These are phyloP conservation scores for Solanum piurae DNA, from an alignment of 257 asterid genomes.

Conservation along the genomic window DNA sequence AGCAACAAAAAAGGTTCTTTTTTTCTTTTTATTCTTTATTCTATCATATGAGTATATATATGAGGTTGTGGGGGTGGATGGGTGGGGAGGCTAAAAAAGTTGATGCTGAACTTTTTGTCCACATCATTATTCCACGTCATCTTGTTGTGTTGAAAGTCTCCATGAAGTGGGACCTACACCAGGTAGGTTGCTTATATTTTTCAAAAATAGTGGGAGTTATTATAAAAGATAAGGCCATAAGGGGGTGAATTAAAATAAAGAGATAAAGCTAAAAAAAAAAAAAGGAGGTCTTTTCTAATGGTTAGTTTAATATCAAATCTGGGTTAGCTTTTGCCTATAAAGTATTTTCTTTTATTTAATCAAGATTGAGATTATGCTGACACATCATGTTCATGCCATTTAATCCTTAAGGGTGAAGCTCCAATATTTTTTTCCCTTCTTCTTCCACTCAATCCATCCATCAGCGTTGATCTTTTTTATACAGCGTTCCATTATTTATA, in stretches of 20 bases:
- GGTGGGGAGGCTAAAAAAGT: constrained; percentile 14
- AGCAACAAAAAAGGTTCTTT: constrained; percentile 8
- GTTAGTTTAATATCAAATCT: neutral
- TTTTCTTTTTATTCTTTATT: neutral
- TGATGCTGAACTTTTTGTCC: constrained; percentile 60
- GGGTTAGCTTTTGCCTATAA: neutral
- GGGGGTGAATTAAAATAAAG: constrained; percentile 11
- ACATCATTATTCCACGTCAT: constrained; percentile 33
- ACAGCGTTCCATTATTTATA: too few species aligned
- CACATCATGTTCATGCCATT: constrained; percentile 20
- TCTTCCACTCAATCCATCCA: neutral
- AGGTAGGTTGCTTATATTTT: constrained; percentile 37
- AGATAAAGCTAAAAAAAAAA: constrained; percentile 12
- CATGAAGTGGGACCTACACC: constrained; percentile 12
- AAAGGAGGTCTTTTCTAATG: neutral
- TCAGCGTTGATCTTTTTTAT: too few species aligned
- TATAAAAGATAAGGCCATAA: constrained; percentile 3
- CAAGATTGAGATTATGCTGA: constrained; percentile 17
- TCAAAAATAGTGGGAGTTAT: constrained; percentile 30
- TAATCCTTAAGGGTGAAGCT: constrained; percentile 12
- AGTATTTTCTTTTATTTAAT: neutral
- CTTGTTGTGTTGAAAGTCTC: constrained; percentile 9
- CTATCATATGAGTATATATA: neutral
- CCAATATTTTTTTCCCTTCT: neutral
- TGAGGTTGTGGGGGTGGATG: neutral